phyloP scores from a whole-genome alignment of 2,329 filamentous ascomycete species.

The Truncatella angustata region DNA sequence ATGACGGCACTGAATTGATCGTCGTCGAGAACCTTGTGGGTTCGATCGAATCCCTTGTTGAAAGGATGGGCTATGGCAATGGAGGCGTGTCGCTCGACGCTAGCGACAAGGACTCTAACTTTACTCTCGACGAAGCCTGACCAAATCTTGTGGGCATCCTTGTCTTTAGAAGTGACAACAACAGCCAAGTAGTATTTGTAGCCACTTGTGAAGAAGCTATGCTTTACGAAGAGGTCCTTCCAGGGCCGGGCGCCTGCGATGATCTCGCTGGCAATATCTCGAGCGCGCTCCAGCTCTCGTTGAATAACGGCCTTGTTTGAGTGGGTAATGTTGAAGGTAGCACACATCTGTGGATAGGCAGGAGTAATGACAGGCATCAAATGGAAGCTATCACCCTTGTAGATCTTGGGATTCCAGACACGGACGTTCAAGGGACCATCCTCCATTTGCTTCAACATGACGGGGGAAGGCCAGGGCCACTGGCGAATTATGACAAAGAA shows the following conservation, averaged over 20 bases:
- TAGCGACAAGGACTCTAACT: constrained; percentile 78
- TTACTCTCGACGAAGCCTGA: constrained; percentile 93
- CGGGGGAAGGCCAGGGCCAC: constrained; percentile 94
- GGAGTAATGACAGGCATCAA: constrained; percentile 98
- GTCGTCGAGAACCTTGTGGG: constrained; percentile 65
- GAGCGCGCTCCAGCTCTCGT: constrained; percentile 75
- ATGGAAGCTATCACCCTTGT: constrained; percentile 78
- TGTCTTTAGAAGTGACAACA: constrained; percentile 76
- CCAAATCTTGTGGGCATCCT: constrained; percentile 84
- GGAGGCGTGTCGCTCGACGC: constrained; percentile 75
- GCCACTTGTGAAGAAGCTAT: constrained; percentile 88
- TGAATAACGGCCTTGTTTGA: constrained; percentile 85
- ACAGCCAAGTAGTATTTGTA: constrained; percentile 97
- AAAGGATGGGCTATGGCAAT: constrained; percentile 87
- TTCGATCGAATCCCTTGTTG: constrained; percentile 86
- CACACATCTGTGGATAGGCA: constrained; percentile 96
- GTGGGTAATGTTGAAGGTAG: constrained; percentile 87
- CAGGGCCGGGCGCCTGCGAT: constrained; percentile 74
- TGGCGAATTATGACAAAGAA: constrained; percentile 90
- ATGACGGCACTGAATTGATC: constrained; percentile 52
- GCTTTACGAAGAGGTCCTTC: constrained; percentile 85
- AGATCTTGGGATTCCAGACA: constrained; percentile 92
- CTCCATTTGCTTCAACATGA: constrained; percentile 85
- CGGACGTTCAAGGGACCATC: constrained; percentile 76
- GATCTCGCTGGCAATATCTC: constrained; percentile 76